phyloP scores from a whole-genome alignment of 352 stramenopile species.

The Globisporangium barbulae region DNA sequence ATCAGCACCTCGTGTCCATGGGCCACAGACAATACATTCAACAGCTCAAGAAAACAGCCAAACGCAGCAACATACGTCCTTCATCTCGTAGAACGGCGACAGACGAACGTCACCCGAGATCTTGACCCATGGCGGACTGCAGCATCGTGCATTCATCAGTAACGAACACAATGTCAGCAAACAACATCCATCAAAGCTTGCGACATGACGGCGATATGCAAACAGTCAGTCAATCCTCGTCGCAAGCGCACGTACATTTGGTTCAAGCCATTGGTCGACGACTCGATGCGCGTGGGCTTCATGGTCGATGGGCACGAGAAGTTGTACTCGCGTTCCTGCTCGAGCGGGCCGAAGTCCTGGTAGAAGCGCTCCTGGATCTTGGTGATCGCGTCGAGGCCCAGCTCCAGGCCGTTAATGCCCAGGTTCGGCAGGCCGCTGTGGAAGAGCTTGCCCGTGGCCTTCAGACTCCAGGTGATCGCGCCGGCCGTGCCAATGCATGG shows the following conservation, averaged over 20 bases:
- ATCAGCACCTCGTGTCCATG: neutral
- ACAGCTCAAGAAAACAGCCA: neutral
- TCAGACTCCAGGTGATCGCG: constrained; percentile 86
- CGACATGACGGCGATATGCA: neutral
- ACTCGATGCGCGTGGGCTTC: constrained; percentile 85
- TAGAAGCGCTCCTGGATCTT: constrained; percentile 91
- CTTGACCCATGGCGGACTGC: constrained; percentile 85
- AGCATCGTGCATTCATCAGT: neutral
- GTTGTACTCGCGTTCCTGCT: constrained; percentile 88
- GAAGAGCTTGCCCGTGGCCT: constrained; percentile 90
- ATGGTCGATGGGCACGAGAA: constrained; percentile 88
- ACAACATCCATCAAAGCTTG: neutral
- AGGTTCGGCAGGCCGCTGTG: constrained; percentile 89
- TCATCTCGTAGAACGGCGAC: constrained; percentile 91
- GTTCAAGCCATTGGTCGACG: constrained; percentile 75
- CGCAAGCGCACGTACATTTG: constrained; percentile 57
- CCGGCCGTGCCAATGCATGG: constrained; percentile 91
- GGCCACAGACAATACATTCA: neutral
- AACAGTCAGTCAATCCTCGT: neutral
- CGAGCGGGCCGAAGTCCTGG: constrained; percentile 79
- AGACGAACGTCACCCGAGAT: constrained; percentile 89
- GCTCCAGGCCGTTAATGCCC: constrained; percentile 89
- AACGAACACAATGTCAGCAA: constrained; percentile 1
- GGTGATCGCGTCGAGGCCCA: constrained; percentile 81
- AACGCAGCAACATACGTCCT: constrained; percentile 52